These are phyloP conservation scores for Plenodomus tracheiphilus DNA, from an alignment of 2,329 filamentous ascomycete species.

Conservation along the genomic window DNA sequence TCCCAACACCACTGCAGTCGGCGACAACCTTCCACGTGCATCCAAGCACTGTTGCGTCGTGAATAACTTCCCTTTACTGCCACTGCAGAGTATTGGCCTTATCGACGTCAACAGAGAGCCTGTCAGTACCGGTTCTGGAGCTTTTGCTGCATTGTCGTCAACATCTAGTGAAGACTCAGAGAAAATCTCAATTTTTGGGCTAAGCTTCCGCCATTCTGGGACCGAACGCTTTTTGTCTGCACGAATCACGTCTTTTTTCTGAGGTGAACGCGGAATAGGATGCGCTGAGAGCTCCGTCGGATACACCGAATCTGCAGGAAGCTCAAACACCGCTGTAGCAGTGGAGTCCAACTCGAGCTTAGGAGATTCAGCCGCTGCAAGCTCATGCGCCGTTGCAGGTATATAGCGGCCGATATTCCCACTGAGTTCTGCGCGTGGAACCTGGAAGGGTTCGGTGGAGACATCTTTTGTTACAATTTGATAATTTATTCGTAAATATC, in stretches of 20 bases:
- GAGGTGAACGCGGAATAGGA: background rate
- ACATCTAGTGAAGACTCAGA: constrained; percentile 33
- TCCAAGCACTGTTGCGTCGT: background rate
- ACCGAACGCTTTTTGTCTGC: background rate
- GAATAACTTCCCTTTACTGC: constrained; percentile 7
- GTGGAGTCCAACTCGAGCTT: constrained; percentile 27
- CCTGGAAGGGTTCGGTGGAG: constrained; percentile 14
- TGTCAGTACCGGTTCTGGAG: constrained; percentile 49
- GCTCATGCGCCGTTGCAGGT: constrained; percentile 30
- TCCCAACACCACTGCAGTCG: constrained; percentile 4
- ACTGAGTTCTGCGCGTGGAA: constrained; percentile 31
- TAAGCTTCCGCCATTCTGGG: background rate
- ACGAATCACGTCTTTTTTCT: background rate
- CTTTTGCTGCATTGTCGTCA: constrained; percentile 49
- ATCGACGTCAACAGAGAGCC: constrained; percentile 17
- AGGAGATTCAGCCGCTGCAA: constrained; percentile 20
- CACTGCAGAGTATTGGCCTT: constrained; percentile 12
- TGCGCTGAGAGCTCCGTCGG: constrained; percentile 31
- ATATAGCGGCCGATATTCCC: constrained; percentile 23
- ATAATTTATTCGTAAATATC: constrained; percentile 60
- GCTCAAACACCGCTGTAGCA: constrained; percentile 24
- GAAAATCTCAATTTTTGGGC: constrained; percentile 31
- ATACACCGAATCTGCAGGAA: constrained; percentile 32
- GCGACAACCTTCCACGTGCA: constrained; percentile 13
- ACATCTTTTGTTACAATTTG: constrained; percentile 55